These are phyloP conservation scores for Mycena alexandri DNA, from an alignment of 768 basidiomycete genomes.

Conservation along the genomic window DNA sequence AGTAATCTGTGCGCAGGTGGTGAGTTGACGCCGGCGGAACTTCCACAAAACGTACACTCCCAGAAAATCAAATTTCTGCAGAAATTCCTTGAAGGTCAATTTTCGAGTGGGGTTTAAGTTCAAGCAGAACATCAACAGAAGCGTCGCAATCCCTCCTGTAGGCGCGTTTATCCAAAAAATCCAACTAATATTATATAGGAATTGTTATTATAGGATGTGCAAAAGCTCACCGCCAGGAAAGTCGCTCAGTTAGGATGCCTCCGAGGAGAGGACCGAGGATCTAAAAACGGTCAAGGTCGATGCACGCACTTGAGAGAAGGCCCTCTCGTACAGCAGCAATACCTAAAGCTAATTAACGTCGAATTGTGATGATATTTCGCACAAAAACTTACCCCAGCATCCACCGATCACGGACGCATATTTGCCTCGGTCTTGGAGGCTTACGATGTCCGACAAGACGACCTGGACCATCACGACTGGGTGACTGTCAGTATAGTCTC, in stretches of 20 bases:
- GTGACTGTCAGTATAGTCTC: neutral
- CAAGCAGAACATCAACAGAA: slow-evolving; percentile 21
- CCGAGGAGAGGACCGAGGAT: too few relatives aligned
- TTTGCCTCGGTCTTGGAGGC: slow-evolving; percentile 29
- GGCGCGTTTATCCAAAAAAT: slow-evolving; percentile 29
- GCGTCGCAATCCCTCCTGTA: slow-evolving; percentile 22
- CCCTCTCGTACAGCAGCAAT: too few relatives aligned
- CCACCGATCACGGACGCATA: slow-evolving; percentile 29
- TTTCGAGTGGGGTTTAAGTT: slow-evolving; percentile 22
- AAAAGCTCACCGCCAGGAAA: too few relatives aligned
- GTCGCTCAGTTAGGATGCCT: too few relatives aligned
- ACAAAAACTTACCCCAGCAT: slow-evolving; percentile 21
- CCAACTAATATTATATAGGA: neutral
- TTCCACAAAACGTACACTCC: slow-evolving; percentile 19
- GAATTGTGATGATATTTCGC: neutral
- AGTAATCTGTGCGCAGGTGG: slow-evolving; percentile 1
- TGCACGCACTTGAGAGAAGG: too few relatives aligned
- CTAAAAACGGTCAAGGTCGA: too few relatives aligned
- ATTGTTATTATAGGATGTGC: too few relatives aligned
- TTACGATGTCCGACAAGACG: slow-evolving; percentile 29
- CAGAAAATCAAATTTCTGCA: slow-evolving; percentile 26
- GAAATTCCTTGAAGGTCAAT: slow-evolving; percentile 24
- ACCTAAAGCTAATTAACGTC: neutral
- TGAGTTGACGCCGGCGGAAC: neutral
- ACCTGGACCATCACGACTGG: slow-evolving; percentile 33